Base-by-base conservation (phyloP, 2,329 filamentous ascomycete species). In the Fusarium metavorans region DNA sequence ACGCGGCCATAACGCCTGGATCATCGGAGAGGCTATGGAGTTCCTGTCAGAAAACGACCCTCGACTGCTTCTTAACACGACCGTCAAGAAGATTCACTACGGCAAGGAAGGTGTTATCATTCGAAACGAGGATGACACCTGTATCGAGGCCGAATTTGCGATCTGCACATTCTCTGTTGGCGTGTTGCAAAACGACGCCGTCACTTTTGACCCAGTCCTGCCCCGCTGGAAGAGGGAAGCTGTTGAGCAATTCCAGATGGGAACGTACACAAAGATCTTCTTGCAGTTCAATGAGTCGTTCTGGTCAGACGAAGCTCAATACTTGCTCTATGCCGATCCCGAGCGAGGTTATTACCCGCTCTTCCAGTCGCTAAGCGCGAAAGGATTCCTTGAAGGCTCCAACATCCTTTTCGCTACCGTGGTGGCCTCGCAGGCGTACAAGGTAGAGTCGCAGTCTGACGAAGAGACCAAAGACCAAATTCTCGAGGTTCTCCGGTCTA, bases 181-280 rank as follows among this genome's bases (percentile, higher is more conserved):
- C 2, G 92, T 94, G 0, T 83, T 94, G 1, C 92, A 94, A 78
- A 89, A 90, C 69, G 85, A 90, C 4, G 86, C 83, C 0, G 87
- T 93, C 1, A 80, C 81, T 0, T 94, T 93, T 77, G 78, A 84
- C 13, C 92, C 92, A 0, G 73, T 82, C 6, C 83, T 94, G 0
- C 92, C 92, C 0, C 80, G 80, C 4, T 93, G 91, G 92, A 94
- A 94, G 80, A 84, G 87, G 14, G 86, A 86, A 5, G 89, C 90
- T 0, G 92, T 94, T 62, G 86, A 89, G 5, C 89, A 88, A 41
- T 93, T 93, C 79, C 84, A 86, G 70, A 93, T 94, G 89, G 92
- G 89, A 10, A 93, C 91, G 0, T 94, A 93, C 82, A 94, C 91
- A 60, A 94, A 94, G 79, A 89, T 94, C 70, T 94, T 94, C 82